phyloP scores from a whole-genome alignment of 2,329 filamentous ascomycete species.

The Pleoardoris graminearum region DNA sequence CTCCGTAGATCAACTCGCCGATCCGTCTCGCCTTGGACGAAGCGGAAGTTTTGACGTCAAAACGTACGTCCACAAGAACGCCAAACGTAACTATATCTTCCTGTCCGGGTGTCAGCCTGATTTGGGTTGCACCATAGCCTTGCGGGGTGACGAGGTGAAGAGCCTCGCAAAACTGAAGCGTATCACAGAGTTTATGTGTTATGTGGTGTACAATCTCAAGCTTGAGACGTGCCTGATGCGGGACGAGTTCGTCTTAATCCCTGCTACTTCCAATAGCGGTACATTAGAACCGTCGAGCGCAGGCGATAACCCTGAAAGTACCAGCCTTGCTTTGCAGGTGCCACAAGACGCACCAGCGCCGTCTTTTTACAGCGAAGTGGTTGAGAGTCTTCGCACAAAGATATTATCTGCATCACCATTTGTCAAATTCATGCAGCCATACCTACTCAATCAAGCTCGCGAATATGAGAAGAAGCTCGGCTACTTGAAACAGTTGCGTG shows the following conservation, averaged over 20 bases:
- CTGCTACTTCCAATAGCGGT: constrained; percentile 59
- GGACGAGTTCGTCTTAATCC: constrained; percentile 87
- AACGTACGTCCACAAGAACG: constrained; percentile 83
- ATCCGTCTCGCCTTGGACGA: constrained; percentile 73
- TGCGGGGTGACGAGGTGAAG: constrained; percentile 76
- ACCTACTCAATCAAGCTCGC: constrained; percentile 86
- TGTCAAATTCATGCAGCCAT: constrained; percentile 92
- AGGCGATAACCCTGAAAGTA: constrained; percentile 38
- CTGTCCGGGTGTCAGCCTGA: constrained; percentile 87
- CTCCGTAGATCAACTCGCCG: constrained; percentile 88
- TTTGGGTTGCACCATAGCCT: constrained; percentile 89
- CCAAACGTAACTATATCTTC: constrained; percentile 95
- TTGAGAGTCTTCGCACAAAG: constrained; percentile 89
- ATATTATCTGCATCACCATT: constrained; percentile 94
- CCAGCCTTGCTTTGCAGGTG: constrained; percentile 53
- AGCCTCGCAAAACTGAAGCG: constrained; percentile 80
- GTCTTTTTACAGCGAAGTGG: constrained; percentile 93
- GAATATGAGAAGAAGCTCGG: constrained; percentile 85
- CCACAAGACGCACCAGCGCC: constrained; percentile 82
- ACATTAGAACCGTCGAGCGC: constrained; percentile 18
- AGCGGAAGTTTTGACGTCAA: constrained; percentile 92
- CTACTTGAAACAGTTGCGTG: constrained; percentile 79
- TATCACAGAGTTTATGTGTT: constrained; percentile 98
- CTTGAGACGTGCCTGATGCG: constrained; percentile 92
- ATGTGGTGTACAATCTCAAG: constrained; percentile 97